Evolutionary conservation across 75 land plant genomes (phyloP).

Genomic region (Pseudotsuga menziesii): DNA sequence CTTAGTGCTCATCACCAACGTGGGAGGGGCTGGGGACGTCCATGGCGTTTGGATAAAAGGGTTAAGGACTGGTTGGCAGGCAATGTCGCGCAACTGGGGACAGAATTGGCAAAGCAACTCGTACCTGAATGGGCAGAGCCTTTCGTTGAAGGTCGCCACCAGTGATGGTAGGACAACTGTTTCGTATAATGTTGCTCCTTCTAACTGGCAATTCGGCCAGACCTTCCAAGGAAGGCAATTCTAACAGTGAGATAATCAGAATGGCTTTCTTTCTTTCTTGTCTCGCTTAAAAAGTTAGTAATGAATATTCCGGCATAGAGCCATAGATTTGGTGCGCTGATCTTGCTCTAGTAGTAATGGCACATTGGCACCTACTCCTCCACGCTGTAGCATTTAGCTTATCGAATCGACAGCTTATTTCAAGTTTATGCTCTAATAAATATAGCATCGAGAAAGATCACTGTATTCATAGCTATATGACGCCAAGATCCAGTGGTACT

Average conservation of each 20-base stretch:
- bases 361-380: too few relatives aligned
- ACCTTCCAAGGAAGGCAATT: conserved; percentile 16
- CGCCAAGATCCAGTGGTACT: too few relatives aligned
- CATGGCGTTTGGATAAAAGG: conserved; percentile 11
- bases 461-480: too few relatives aligned
- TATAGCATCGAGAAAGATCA: too few relatives aligned
- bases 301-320: too few relatives aligned
- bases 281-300: too few relatives aligned
- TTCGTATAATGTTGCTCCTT: conserved; percentile 17
- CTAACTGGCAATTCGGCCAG: conserved; percentile 28
- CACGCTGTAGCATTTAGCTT: too few relatives aligned
- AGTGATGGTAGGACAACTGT: conserved; percentile 12
- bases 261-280: too few relatives aligned
- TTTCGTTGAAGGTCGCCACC: conserved; percentile 24
- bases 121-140: conserved; percentile 6
- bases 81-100: conserved; percentile 37
- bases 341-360: too few relatives aligned
- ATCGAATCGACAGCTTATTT: too few relatives aligned
- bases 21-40: conserved; percentile 18
- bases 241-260: background rate
- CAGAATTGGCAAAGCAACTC: conserved; percentile 14
- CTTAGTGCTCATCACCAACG: background rate
- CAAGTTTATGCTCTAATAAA: too few relatives aligned
- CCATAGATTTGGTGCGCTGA: too few relatives aligned
- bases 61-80: conserved; percentile 12